Percentiles rank a stretch among this genome's conserved stretches.
Evolutionary conservation across 441 rosid species (phyloP).

Genomic region (Gossypium trilobum): DNA sequence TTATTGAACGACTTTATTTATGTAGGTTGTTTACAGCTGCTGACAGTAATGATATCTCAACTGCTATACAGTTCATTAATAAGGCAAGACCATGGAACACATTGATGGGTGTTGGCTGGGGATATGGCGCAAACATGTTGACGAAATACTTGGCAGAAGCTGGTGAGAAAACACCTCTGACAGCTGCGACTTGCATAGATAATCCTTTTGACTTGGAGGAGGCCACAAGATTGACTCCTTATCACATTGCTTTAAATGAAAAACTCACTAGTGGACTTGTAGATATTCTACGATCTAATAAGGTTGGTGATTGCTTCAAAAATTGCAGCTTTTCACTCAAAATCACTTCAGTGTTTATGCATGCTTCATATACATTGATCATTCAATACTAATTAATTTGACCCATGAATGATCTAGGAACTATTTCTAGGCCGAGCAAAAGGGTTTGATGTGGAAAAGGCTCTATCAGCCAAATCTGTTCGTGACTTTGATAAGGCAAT

Average conservation of each 20-base stretch:
- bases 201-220: conserved; percentile 93
- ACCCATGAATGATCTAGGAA: conserved; percentile 38
- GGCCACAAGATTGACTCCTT: conserved; percentile 60
- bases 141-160: conserved; percentile 86
- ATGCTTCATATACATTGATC: conserved; percentile 1
- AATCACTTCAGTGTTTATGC: conserved; percentile 14
- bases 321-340: conserved; percentile 2
- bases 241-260: conserved; percentile 39
- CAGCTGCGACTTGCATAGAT: conserved; percentile 84
- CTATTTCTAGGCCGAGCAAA: conserved; percentile 80
- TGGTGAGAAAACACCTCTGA: conserved; percentile 76
- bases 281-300: conserved; percentile 68
- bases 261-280: conserved; percentile 64
- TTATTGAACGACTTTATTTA: conserved; percentile 28
- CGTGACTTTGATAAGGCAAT: conserved; percentile 85
- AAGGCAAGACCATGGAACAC: conserved; percentile 92
- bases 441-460: conserved; percentile 80
- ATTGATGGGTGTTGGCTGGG: conserved; percentile 77
- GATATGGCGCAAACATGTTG: conserved; percentile 88
- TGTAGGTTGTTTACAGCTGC: conserved; percentile 98
- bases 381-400: conserved; percentile 9
- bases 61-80: conserved; percentile 60
- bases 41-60: conserved; percentile 88
- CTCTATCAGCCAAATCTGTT: conserved; percentile 67
- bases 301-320: conserved; percentile 45